Evolutionary conservation across 2,329 filamentous ascomycete species (phyloP), one percentile per base, ranked within the genome.

Genomic region (Hypocreales sp.): DNA sequence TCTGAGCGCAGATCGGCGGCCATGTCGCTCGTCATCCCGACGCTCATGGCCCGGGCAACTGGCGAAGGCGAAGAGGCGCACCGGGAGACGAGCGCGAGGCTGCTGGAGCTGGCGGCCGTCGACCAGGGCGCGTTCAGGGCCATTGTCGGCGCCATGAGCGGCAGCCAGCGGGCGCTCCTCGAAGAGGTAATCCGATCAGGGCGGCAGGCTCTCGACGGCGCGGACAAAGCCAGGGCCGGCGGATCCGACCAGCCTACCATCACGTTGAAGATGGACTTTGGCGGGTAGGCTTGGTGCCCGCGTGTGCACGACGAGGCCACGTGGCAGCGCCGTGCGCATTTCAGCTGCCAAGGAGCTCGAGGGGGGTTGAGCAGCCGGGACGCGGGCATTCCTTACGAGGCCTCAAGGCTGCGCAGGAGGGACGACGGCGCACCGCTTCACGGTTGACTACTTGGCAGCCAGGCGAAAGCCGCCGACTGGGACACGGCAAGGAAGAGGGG

Each of bases 201-300:
- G 27, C 57, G 68, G 40, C 57, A 64, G 39, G 48, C 45, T 50
- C 51, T 30, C 41, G 45, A 50, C 37, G 55, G 48, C 41, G 40
- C 42, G 39, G 46, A 44, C 46, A 56, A 58, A 40, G 51, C 47
- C 29, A 42, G 34, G 3, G 44, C 53, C 23, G 53, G 52, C 27
- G 60, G 56, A 32, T 56, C 60, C 31, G 66, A 58, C 16, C 72
- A 71, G 51, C 90, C 90, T 9, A 90, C 63, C 36, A 98, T 98
- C 62, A 83, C 83, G 29, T 54, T 98, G 46, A 90, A 92, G 65
- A 92, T 95, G 80, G 67, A 93, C 51, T 95, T 98, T 64, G 72
- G 71, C 5, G 55, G 58, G 23, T 51, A 41, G 25, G 4, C 13
- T 9, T 3, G 40, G 30, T 14, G 18, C 20, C 7, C 20, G 9